These are phyloP conservation scores for Penicillium sp. DNA, from an alignment of 2,329 filamentous ascomycete species.

Conservation along the genomic window DNA sequence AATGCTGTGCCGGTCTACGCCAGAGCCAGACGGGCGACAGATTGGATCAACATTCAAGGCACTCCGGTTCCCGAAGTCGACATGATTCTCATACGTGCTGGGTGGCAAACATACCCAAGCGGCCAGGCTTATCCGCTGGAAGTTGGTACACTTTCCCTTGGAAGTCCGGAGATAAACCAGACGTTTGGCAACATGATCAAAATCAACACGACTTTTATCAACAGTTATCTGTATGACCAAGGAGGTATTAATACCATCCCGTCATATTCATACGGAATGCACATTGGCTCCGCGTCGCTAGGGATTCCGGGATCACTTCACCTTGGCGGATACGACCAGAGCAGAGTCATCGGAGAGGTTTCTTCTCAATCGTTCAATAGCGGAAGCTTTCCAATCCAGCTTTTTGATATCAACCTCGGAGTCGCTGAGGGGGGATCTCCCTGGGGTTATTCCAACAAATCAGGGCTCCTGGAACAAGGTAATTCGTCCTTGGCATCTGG, in stretches of 20 bases:
- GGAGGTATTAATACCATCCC: constrained; percentile 22
- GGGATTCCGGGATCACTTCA: constrained; percentile 38
- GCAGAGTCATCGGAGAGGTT: constrained; percentile 30
- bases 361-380: constrained; percentile 11
- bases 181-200: background rate
- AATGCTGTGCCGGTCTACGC: background rate
- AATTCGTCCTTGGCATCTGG: constrained; percentile 31
- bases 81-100: constrained; percentile 1
- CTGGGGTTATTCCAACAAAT: constrained; percentile 32
- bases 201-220: constrained; percentile 10
- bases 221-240: constrained; percentile 7
- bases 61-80: constrained; percentile 2
- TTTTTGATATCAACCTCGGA: constrained; percentile 45
- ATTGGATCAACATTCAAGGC: constrained; percentile 1
- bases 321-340: constrained; percentile 44
- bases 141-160: constrained; percentile 15
- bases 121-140: constrained; percentile 12
- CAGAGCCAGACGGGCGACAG: background rate
- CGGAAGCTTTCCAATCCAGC: constrained; percentile 13
- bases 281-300: constrained; percentile 42
- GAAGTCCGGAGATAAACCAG: constrained; percentile 11
- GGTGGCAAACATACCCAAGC: constrained; percentile 9
- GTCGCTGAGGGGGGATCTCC: constrained; percentile 45
- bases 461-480: constrained; percentile 29
- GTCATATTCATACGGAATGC: constrained; percentile 47